Conservation (phyloP, 2,329 filamentous ascomycete genomes). For the Aspergillus aculeatus region DNA sequence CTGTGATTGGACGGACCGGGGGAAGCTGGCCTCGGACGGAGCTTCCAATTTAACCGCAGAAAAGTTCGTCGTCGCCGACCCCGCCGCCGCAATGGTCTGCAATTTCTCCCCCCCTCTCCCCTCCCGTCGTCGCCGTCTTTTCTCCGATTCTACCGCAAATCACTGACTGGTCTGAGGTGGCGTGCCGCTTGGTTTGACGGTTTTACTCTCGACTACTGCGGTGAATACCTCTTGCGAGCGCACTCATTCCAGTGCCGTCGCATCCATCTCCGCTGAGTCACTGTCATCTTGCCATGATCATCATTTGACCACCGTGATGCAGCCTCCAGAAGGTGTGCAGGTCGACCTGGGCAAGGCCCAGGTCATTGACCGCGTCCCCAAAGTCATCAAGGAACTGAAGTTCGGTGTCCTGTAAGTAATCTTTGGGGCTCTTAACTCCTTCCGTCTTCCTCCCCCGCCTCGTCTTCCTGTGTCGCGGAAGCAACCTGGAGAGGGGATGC, state of each 20-base stretch:
- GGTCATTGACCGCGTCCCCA: slow-evolving; percentile 82
- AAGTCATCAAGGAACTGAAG: slow-evolving; percentile 88
- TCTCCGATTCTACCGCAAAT: background rate
- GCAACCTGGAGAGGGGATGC: background rate
- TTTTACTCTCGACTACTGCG: background rate
- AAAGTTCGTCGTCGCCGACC: slow-evolving; percentile 31
- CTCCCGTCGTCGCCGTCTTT: slow-evolving; percentile 3
- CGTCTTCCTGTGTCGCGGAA: background rate
- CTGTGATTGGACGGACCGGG: slow-evolving; percentile 21
- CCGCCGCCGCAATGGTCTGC: slow-evolving; percentile 22
- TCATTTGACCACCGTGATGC: slow-evolving; percentile 39
- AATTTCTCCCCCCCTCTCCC: slow-evolving; percentile 15
- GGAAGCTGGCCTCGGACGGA: slow-evolving; percentile 7
- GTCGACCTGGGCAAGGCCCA: slow-evolving; percentile 70
- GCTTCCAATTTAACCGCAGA: slow-evolving; percentile 18
- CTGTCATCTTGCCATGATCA: slow-evolving; percentile 37
- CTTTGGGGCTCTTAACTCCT: slow-evolving; percentile 13
- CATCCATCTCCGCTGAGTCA: slow-evolving; percentile 19
- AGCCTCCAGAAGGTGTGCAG: slow-evolving; percentile 43
- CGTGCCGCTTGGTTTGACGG: background rate
- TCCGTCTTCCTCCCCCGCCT: background rate
- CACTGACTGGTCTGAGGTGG: background rate
- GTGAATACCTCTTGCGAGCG: background rate
- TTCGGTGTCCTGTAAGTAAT: slow-evolving; percentile 79
- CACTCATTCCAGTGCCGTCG: slow-evolving; percentile 8